Evolutionary conservation across 495 filamentous ascomycete species (phyloP).

Genomic region (Lasiosphaeria hispida): DNA sequence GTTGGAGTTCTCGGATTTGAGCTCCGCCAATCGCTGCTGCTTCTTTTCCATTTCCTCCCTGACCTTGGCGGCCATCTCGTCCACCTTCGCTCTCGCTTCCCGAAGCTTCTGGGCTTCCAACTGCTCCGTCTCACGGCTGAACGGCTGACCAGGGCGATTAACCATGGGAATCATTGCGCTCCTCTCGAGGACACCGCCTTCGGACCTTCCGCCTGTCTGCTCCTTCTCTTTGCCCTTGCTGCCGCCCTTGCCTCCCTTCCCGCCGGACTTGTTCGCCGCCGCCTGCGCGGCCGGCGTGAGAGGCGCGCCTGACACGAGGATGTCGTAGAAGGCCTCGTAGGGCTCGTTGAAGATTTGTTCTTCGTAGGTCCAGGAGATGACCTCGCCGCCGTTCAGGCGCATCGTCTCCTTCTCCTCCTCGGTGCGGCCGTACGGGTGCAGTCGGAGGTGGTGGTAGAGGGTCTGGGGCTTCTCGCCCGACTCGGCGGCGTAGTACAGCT

Average conservation of each 20-base stretch:
- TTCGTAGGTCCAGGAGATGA: conserved; percentile 78
- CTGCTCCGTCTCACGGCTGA: conserved; percentile 70
- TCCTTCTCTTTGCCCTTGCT: conserved; percentile 27
- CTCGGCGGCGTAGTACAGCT: conserved; percentile 84
- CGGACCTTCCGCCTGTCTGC: conserved; percentile 28
- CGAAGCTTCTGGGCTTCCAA: conserved; percentile 70
- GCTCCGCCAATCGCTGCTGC: conserved; percentile 47
- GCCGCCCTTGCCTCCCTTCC: conserved; percentile 21
- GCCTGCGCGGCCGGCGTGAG: conserved; percentile 28
- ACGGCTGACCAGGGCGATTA: conserved; percentile 64
- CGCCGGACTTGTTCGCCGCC: conserved; percentile 31
- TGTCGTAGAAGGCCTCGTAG: conserved; percentile 80
- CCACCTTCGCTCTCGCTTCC: conserved; percentile 67
- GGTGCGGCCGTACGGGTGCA: conserved; percentile 79
- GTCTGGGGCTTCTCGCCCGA: conserved; percentile 87
- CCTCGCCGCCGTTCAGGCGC: conserved; percentile 60
- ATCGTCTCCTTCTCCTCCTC: conserved; percentile 69
- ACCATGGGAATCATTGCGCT: conserved; percentile 69
- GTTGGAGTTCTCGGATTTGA: conserved; percentile 35
- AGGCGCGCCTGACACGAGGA: conserved; percentile 64
- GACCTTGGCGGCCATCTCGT: conserved; percentile 59
- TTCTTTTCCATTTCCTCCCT: conserved; percentile 63
- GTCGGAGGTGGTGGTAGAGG: conserved; percentile 81
- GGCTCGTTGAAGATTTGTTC: conserved; percentile 96
- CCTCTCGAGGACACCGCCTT: conserved; percentile 53